phyloP scores from a whole-genome alignment of 2,329 filamentous ascomycete genomes.

The Talaromyces sp. region DNA sequence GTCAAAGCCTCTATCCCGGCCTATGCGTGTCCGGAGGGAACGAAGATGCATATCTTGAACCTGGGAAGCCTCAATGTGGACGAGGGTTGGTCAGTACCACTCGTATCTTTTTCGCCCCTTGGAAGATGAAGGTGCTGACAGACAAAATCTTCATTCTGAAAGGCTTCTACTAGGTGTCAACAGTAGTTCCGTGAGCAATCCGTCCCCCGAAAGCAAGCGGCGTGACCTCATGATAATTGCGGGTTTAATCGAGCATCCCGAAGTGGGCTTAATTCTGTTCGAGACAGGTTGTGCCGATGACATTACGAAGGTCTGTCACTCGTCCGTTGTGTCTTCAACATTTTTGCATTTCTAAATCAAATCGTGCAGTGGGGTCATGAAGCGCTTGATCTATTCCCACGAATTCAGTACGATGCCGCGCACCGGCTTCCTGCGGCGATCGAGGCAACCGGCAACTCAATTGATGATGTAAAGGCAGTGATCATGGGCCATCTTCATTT shows the following conservation, averaged over 20 bases:
- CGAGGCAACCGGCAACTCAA: constrained; percentile 35
- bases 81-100: too few relatives aligned
- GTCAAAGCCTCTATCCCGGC: too few relatives aligned
- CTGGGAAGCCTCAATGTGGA: too few relatives aligned
- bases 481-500: constrained; percentile 46
- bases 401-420: too few relatives aligned
- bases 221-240: constrained; percentile 40
- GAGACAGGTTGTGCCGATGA: constrained; percentile 43
- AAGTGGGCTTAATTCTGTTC: constrained; percentile 42
- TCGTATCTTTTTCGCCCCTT: too few relatives aligned
- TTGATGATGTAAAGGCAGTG: constrained; percentile 45
- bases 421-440: constrained; percentile 33
- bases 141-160: too few relatives aligned
- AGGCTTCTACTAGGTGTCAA: constrained; percentile 40
- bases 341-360: background rate
- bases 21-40: too few relatives aligned
- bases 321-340: too few relatives aligned
- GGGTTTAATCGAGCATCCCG: constrained; percentile 43
- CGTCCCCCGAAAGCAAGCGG: constrained; percentile 36
- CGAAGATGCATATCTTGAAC: too few relatives aligned
- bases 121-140: too few relatives aligned
- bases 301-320: too few relatives aligned
- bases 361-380: constrained; percentile 28
- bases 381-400: constrained; percentile 38
- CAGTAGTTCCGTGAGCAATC: constrained; percentile 24